phyloP scores from a whole-genome alignment of 345 rosid species.

The Acer yangbiense region DNA sequence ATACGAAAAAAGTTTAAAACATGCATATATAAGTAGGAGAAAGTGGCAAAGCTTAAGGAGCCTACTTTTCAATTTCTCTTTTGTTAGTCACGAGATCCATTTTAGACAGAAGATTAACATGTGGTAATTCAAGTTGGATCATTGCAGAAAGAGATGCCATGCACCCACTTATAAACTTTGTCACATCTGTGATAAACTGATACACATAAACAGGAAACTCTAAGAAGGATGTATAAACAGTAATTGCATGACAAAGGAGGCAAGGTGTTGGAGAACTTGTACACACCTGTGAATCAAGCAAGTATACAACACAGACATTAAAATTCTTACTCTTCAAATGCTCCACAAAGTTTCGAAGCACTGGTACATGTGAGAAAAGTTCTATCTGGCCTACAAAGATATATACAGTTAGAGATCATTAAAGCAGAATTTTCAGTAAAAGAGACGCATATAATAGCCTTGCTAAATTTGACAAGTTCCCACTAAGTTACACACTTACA shows the following conservation, averaged over 20 bases:
- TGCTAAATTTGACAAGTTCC: not conserved
- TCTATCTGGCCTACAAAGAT: constrained; percentile 75
- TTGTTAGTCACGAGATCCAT: constrained; percentile 87
- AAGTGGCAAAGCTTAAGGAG: constrained; percentile 2
- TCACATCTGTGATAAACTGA: constrained; percentile 88
- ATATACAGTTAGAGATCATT: not conserved
- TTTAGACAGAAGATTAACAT: constrained; percentile 84
- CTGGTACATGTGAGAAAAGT: constrained; percentile 85
- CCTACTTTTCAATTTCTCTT: constrained; percentile 70
- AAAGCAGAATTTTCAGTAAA: not conserved
- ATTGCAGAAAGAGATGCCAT: constrained; percentile 97
- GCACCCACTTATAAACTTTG: constrained; percentile 94
- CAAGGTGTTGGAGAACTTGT: not conserved
- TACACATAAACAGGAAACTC: constrained; percentile 18
- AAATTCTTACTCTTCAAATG: constrained; percentile 83
- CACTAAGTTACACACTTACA: not conserved
- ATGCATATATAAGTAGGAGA: not conserved
- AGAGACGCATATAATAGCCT: not conserved
- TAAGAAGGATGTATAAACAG: constrained; percentile 13
- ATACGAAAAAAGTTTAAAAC: not conserved
- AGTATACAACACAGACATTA: constrained; percentile 80
- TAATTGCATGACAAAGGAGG: not conserved
- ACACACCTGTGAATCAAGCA: constrained; percentile 94
- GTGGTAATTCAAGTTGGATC: constrained; percentile 92
- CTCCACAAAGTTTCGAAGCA: constrained; percentile 85